Base-by-base conservation (phyloP, 805 yeast species). In the Cyberlindnera subsufficiens region DNA sequence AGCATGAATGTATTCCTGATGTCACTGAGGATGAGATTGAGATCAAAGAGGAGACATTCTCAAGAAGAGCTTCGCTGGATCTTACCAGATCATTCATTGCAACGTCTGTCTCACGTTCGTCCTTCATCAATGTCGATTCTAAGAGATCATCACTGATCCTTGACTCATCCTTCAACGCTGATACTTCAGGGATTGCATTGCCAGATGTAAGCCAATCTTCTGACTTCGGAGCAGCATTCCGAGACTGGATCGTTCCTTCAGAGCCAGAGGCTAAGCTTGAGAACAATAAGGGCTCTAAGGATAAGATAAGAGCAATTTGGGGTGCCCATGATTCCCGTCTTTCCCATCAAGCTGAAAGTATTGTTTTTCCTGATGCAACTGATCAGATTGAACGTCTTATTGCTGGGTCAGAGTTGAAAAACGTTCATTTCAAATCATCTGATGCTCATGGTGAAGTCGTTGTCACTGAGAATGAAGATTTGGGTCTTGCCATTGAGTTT, bases 191-290 rank as follows among this genome's bases (percentile, higher is more conserved):
- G 6, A 8, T 42, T 32, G 42, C 32, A 33, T 60, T 75, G 39
- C 79, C 79, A 4, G 75, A 75, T 46, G 39, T 72, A 22, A 67
- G 76, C 1, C 65, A 64, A 30, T 74, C 72, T 35, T 72, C 78
- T 3, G 78, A 74, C 14, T 69, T 74, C 54, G 77, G 65, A 38
- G 58, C 59, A 37, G 72, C 71, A 36, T 72, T 74, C 53, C 58
- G 59, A 25, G 60, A 60, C 16, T 61, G 70, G 54, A 55, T 58
- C 30, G 33, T 49, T 18, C 19, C 43, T 8, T 10, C 42, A 37
- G 32, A 34, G 27, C 15, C 32, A 11, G 36, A 42, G 32, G 10
- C 16, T 31, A n/a, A 40, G 14, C n/a, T 30, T n/a, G 40, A 31
- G 15, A 29, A n/a, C 8, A 34, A 2, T 17, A 17, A 11, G 11